These are phyloP conservation scores for Candida rishiriensis DNA, from an alignment of 805 yeast species.

Conservation along the genomic window DNA sequence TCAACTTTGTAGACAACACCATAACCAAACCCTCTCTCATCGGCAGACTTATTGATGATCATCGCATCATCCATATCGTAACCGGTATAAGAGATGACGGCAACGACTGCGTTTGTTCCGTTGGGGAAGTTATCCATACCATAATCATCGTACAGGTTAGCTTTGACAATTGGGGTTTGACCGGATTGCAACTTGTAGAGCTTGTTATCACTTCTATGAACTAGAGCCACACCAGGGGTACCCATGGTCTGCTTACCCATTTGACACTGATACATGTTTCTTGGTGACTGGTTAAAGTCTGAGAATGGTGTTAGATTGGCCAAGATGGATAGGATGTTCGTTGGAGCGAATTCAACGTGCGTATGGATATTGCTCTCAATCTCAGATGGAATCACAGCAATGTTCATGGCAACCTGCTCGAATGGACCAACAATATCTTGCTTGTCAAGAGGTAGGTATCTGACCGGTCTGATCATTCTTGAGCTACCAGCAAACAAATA, in stretches of 20 bases:
- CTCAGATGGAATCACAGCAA: constrained; percentile 93
- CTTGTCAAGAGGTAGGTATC: constrained; percentile 79
- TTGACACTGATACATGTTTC: constrained; percentile 99
- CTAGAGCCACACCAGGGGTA: constrained; percentile 95
- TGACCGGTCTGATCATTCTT: constrained; percentile 94
- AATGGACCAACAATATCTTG: constrained; percentile 93
- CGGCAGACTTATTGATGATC: constrained; percentile 96
- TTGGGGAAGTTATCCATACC: constrained; percentile 99
- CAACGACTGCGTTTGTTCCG: constrained; percentile 97
- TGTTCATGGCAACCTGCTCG: constrained; percentile 94
- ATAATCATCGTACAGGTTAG: constrained; percentile 87
- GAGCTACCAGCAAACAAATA: constrained; percentile 88
- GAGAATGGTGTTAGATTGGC: constrained; percentile 98
- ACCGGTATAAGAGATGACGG: constrained; percentile 97
- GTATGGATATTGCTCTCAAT: constrained; percentile 76
- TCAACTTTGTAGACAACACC: constrained; percentile 96
- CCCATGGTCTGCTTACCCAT: constrained; percentile 99
- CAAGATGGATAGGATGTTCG: constrained; percentile 87
- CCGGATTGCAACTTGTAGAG: constrained; percentile 90
- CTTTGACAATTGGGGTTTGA: constrained; percentile 95
- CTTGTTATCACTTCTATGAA: constrained; percentile 91
- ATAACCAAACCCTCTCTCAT: constrained; percentile 96
- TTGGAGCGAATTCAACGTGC: constrained; percentile 94
- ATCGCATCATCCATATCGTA: constrained; percentile 99
- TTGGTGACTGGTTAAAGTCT: constrained; percentile 97